Base-by-base conservation (phyloP, 805 yeast species). In the Limtongia smithiae region DNA sequence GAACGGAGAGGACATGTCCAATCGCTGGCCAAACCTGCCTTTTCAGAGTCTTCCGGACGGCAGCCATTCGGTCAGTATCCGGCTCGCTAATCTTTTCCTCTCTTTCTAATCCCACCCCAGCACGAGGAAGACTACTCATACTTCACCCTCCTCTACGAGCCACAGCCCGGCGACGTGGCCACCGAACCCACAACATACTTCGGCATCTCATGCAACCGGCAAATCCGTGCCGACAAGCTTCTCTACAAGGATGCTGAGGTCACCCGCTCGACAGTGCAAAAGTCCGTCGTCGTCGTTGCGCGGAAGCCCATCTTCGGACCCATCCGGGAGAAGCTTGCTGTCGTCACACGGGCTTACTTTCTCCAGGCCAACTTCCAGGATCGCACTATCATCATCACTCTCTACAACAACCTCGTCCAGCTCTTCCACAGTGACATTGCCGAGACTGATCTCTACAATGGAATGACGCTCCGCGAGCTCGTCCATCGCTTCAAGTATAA, bases 1-100 rank as follows among this genome's bases (percentile, higher is more conserved):
- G 1, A 70, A 67, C 24, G 70, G 68, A 27, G 28, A 28, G 3
- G 68, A 68, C 20, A 67, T 69, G 36, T 62, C 74, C 0, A 60
- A 68, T 2, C 68, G 84, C 17, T 93, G 96, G 90, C 89, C 93
- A 9, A 81, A 83, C 61, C 68, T 93, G 36, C 94, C 98, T 2
- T 93, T 93, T 63, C 97, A 90, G 64, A 95, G 96, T 1, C 70
- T 93, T 20, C 97, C 98, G 0, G 98, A 93, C 68, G 97, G 97
- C 3, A 83, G 94, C 2, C 98, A 93, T 65, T 75, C 90, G 20
- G 60, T 57, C 36, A 9, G 47, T 35, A n/a, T 30, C 25, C 36
- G n/a, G 11, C 21, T 11, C 36, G 17, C 30, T 17, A 21, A 30
- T 12, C 9, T 11, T 14, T n/a, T 17, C 21, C 17, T 36, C 5